Evolutionary conservation across 208 protist species (phyloP).

Genomic region (Trichomonas gallinae): DNA sequence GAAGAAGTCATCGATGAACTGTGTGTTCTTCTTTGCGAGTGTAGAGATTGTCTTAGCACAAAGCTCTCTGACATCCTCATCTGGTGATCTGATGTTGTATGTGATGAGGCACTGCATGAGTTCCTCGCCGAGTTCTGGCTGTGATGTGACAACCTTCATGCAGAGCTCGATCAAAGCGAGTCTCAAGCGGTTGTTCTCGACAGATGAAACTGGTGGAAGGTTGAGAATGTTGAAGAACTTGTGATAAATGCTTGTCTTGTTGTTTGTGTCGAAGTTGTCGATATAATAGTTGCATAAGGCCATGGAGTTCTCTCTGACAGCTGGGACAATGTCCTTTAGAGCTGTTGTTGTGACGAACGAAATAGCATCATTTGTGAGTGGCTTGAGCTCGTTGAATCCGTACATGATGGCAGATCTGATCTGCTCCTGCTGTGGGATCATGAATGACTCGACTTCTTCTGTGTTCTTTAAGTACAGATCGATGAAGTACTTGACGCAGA

Average conservation of each 20-base stretch:
- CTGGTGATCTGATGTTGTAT: not conserved
- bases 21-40: not conserved
- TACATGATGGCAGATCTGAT: not conserved
- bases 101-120: not conserved
- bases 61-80: not conserved
- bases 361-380: not conserved
- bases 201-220: not conserved
- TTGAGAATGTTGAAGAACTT: not conserved
- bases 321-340: not conserved
- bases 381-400: not conserved
- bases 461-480: not conserved
- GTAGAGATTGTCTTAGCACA: not conserved
- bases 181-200: not conserved
- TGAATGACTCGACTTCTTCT: not conserved
- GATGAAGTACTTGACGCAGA: not conserved
- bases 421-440: not conserved
- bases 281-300: not conserved
- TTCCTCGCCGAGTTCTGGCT: not conserved
- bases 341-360: not conserved
- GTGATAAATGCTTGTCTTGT: not conserved
- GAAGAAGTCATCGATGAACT: not conserved
- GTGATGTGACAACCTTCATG: not conserved
- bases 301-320: not conserved
- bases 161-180: not conserved
- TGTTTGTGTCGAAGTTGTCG: not conserved